A percentile compares a stretch with the other conserved stretches of the same genome.
Conservation (phyloP, 371 early-diverging fungal genomes). For the Mortierella sp. region DNA sequence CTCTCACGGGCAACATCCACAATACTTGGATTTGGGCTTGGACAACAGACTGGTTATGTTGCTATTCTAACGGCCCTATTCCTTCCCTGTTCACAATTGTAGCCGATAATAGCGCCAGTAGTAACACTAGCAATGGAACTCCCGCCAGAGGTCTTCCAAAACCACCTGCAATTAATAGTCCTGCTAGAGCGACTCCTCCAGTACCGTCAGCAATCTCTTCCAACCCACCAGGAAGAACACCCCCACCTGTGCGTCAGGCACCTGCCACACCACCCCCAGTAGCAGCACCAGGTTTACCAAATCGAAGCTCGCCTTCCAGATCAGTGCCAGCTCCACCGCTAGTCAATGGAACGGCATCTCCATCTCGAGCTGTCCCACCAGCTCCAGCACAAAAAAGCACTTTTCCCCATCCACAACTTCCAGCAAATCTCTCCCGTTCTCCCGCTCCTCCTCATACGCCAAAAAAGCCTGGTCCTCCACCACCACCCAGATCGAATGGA, state of each 20-base stretch:
- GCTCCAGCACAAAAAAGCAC: constrained; percentile 51
- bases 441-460: constrained; percentile 43
- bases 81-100: neutral
- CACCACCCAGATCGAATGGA: constrained; percentile 45
- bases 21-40: neutral
- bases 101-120: constrained; percentile 33
- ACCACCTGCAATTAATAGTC: constrained; percentile 42
- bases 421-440: constrained; percentile 45
- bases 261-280: constrained; percentile 57
- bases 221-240: constrained; percentile 41
- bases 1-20: neutral
- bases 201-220: constrained; percentile 47
- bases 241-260: constrained; percentile 52
- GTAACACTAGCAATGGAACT: constrained; percentile 45
- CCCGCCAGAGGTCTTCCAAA: constrained; percentile 49
- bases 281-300: constrained; percentile 44
- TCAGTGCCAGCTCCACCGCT: constrained; percentile 54
- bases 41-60: neutral
- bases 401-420: constrained; percentile 29
- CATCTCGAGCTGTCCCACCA: constrained; percentile 39
- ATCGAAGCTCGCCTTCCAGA: constrained; percentile 42
- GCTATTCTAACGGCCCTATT: neutral
- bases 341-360: constrained; percentile 33
- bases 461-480: constrained; percentile 41
- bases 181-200: constrained; percentile 44